Base-by-base conservation (phyloP, 805 yeast genomes). In the Ogataea zsoltii region DNA sequence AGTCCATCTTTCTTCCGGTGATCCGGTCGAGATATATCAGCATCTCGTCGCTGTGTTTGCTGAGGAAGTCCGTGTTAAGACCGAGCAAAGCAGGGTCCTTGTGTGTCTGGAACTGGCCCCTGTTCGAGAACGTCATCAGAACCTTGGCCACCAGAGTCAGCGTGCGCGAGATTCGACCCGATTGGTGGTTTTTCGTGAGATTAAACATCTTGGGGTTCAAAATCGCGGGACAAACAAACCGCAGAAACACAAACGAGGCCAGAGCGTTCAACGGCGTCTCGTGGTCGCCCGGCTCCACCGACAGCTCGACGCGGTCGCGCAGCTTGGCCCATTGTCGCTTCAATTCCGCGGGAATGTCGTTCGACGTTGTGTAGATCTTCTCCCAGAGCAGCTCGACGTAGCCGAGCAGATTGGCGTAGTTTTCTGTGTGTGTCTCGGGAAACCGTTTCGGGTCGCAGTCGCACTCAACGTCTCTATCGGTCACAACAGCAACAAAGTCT, bases 181-280 rank as follows among this genome's bases (percentile, higher is more conserved):
- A 74, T 48, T 89, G 88, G 54, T 87, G 92, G 30, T 77, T 72
- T 41, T 78, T 75, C 0, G 88, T 79, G 40, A 94, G 69, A 49
- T 83, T 82, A 62, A 89, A 90, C 39, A 91, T 65, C 57, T 88
- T 89, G 0, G 99, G 99, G 57, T 89, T 91, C 59, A 94, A 67
- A 23, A 92, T 77, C 0, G 96, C 96, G 0, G 99, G 98, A 57
- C 97, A 90, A 52, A 90, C 77, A 63, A 84, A 88, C 48, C 97
- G 71, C 48, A 92, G 67, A 61, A 92, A 94, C 11, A 92, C 68
- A 57, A 94, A 87, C 0, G 96, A 90, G 16, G 94, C 78, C 26
- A 91, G 68, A 40, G 96, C 86, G 58, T 90, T 85, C 47, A 85
- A 69, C 0, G 89, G 76, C 9, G 70, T 60, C 5, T 65, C 68